phyloP scores from a whole-genome alignment of 768 basidiomycete species.

The Boletus rubropictus region DNA sequence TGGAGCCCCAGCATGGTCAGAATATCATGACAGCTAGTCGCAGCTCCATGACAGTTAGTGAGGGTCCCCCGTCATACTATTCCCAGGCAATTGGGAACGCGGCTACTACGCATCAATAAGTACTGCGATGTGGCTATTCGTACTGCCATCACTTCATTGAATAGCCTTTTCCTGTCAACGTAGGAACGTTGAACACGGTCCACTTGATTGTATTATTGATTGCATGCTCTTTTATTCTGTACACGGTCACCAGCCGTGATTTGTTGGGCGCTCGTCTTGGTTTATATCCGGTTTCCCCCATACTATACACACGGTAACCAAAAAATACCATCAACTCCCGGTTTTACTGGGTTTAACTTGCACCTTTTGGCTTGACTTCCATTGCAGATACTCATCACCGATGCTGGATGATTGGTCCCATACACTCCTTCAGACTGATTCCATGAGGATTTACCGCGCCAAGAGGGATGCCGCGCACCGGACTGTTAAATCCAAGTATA shows the following conservation, averaged over 20 bases:
- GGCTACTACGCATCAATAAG: background rate
- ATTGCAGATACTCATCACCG: background rate
- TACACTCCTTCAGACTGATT: slow-evolving; percentile 45
- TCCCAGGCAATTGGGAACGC: slow-evolving; percentile 12
- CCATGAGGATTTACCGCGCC: slow-evolving; percentile 81
- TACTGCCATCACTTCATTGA: background rate
- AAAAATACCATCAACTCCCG: background rate
- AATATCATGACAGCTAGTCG: slow-evolving; percentile 1
- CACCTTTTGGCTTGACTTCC: background rate
- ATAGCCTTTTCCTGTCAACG: background rate
- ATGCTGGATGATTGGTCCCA: slow-evolving; percentile 37
- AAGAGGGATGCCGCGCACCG: slow-evolving; percentile 67
- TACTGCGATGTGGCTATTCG: background rate
- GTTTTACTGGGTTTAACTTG: background rate
- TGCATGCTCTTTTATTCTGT: background rate
- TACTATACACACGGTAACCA: too few species aligned
- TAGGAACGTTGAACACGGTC: background rate
- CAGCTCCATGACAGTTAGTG: slow-evolving; percentile 13
- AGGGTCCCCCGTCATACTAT: slow-evolving; percentile 24
- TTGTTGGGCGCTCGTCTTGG: background rate
- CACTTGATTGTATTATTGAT: background rate
- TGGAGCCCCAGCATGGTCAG: slow-evolving; percentile 1
- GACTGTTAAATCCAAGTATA: slow-evolving; percentile 75
- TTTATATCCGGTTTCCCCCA: background rate
- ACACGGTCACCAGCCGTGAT: background rate